Conservation (phyloP, 2,329 filamentous ascomycete species). For the Phoma herbarum region DNA sequence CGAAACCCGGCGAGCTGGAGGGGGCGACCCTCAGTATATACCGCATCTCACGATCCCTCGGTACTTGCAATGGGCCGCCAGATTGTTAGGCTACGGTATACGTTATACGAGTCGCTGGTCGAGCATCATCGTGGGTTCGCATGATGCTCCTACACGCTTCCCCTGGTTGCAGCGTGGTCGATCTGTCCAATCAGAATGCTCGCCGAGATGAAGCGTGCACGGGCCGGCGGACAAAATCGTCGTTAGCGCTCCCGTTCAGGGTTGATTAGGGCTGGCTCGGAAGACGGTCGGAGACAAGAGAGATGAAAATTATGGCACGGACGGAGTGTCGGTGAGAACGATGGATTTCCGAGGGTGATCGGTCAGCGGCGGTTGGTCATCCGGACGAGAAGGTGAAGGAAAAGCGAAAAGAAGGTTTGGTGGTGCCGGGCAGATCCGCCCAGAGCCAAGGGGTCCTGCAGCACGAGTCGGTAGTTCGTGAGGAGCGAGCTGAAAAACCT, state of each 20-base stretch:
- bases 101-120: constrained; percentile 18
- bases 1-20: constrained; percentile 6
- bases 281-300: constrained; percentile 21
- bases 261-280: constrained; percentile 15
- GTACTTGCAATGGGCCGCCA: constrained; percentile 16
- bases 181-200: constrained; percentile 11
- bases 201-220: constrained; percentile 14
- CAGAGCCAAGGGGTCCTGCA: constrained; percentile 1
- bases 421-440: constrained; percentile 17
- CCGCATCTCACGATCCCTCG: constrained; percentile 15
- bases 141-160: constrained; percentile 19
- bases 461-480: background rate
- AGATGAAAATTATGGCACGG: constrained; percentile 19
- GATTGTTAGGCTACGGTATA: constrained; percentile 6
- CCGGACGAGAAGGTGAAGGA: constrained; percentile 4
- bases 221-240: constrained; percentile 13
- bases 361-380: constrained; percentile 13
- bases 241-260: constrained; percentile 13
- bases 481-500: background rate
- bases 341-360: constrained; percentile 6
- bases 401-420: constrained; percentile 8
- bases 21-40: constrained; percentile 17
- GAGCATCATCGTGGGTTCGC: constrained; percentile 16
- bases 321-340: constrained; percentile 20
- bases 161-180: constrained; percentile 9